These are phyloP conservation scores for Rhodotorula sp. DNA, from an alignment of 1,284 basidiomycete genomes.

Conservation along the genomic window DNA sequence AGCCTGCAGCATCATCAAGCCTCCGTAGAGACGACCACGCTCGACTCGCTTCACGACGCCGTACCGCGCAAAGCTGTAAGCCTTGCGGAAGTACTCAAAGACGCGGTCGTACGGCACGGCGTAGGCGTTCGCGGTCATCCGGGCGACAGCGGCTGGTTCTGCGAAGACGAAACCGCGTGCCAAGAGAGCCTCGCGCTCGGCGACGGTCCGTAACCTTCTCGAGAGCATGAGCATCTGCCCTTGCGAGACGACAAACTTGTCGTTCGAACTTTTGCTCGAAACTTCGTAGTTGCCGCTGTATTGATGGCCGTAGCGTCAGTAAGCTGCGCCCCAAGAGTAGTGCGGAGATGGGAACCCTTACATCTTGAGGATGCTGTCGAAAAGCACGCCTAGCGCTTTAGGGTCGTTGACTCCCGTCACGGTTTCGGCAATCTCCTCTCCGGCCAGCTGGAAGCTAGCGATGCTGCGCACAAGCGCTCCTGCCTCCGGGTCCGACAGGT, in stretches of 20 bases:
- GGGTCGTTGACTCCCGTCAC: constrained; percentile 16
- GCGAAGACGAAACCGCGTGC: constrained; percentile 52
- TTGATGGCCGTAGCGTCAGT: background rate
- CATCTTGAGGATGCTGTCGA: constrained; percentile 54
- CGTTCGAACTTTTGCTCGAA: constrained; percentile 26
- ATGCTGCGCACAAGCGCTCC: constrained; percentile 24
- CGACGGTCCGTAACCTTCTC: constrained; percentile 48
- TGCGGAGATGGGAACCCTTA: constrained; percentile 35
- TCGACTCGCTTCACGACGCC: constrained; percentile 47
- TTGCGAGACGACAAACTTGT: constrained; percentile 51
- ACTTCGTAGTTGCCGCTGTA: constrained; percentile 45
- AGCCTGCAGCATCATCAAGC: constrained; percentile 51
- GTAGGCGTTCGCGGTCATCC: constrained; percentile 50
- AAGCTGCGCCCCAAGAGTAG: background rate
- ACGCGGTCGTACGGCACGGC: constrained; percentile 51
- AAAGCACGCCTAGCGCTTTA: constrained; percentile 50
- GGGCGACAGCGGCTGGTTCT: constrained; percentile 49
- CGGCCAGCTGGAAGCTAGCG: constrained; percentile 31
- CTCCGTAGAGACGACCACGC: constrained; percentile 51
- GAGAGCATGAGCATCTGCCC: constrained; percentile 54
- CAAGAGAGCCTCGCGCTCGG: constrained; percentile 50
- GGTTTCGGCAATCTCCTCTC: constrained; percentile 28
- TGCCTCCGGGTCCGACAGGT: constrained; percentile 10
- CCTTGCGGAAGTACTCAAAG: constrained; percentile 50
- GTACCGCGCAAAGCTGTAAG: constrained; percentile 48